Conservation (phyloP, 305 asterid genomes). For the Ajuga reptans region DNA sequence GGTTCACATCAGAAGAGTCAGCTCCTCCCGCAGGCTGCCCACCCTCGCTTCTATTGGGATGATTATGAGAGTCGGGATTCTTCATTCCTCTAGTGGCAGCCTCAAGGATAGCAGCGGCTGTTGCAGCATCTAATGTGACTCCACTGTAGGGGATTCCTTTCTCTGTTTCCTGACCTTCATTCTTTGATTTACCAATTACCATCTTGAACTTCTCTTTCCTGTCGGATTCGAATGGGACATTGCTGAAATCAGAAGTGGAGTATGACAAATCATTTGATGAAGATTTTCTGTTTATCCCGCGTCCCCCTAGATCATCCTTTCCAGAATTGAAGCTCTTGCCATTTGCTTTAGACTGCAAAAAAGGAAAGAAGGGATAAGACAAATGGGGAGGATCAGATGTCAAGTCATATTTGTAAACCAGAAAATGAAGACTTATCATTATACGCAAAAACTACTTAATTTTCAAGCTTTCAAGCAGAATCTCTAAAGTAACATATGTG, state of each 20-base stretch:
- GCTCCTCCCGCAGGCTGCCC: conserved; percentile 29
- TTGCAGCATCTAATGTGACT: conserved; percentile 55
- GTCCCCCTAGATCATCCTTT: conserved; percentile 33
- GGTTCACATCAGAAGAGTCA: conserved; percentile 38
- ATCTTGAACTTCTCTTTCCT: conserved; percentile 83
- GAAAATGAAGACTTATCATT: not conserved
- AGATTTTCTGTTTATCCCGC: conserved; percentile 31
- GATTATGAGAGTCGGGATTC: conserved; percentile 32
- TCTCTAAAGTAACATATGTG: not conserved
- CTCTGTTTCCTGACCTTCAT: conserved; percentile 50
- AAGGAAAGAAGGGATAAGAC: not conserved
- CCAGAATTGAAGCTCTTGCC: conserved; percentile 37
- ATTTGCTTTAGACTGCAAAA: conserved; percentile 46
- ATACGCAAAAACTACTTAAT: not conserved
- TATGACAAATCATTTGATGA: conserved; percentile 30
- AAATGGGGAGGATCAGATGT: not conserved
- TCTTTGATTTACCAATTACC: conserved; percentile 71
- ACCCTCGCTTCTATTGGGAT: conserved; percentile 27
- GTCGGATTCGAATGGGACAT: conserved; percentile 54
- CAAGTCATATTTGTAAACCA: not conserved
- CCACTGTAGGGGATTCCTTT: conserved; percentile 41
- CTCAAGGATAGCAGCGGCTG: conserved; percentile 84
- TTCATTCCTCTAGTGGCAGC: conserved; percentile 77
- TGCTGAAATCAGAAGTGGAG: conserved; percentile 27
- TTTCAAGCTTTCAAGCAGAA: not conserved